Evolutionary conservation across 257 asterid genomes (phyloP), one percentile per base, ranked within the genome.

Genomic region (Rhazya stricta): DNA sequence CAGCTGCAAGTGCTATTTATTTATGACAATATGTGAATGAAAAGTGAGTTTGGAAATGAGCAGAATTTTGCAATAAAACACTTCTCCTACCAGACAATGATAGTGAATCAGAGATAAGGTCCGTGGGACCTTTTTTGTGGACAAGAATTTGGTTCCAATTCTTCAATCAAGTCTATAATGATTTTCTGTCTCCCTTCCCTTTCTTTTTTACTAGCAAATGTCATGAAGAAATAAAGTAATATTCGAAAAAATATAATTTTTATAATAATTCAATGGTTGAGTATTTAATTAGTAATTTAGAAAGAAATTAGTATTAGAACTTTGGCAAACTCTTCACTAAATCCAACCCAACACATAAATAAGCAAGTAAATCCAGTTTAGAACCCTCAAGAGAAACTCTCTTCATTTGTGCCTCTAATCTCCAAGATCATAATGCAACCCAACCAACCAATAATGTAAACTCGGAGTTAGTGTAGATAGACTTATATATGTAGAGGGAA

Each of bases 81-180:
- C 42, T 58, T 27, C 43, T 58, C 67, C 67, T 51, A n/a, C 65
- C 48, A 42, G 72, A 67, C 74, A 53, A 29, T 6, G 57, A 67
- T 27, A n/a, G 69, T 53, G 75, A 74, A 60, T 39, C 37, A 63
- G 43, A 8, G 80, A 76, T 69, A 76, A 66, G 80, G 71, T 43
- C 30, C 6, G 80, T 69, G 75, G 75, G 75, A 42, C 68, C 75
- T 30, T 34, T 69, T 18, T 18, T 29, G 75, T 76, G 75, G 75
- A 42, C 54, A 41, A 56, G 29, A 69, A 18, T 66, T 57, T 43
- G 27, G 27, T 68, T 69, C 46, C 69, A 43, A 42, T 30, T n/a
- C 45, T 60, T 36, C 74, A 53, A 51, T 53, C 79, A 48, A 75
- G 9, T 16, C 51, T 43, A n/a, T 21, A 53, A 6, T 30, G 58